A percentile compares a stretch with the other conserved stretches of the same genome.
phyloP scores from a whole-genome alignment of 129 eudicot genomes.

The Chrysanthemum makinoi region DNA sequence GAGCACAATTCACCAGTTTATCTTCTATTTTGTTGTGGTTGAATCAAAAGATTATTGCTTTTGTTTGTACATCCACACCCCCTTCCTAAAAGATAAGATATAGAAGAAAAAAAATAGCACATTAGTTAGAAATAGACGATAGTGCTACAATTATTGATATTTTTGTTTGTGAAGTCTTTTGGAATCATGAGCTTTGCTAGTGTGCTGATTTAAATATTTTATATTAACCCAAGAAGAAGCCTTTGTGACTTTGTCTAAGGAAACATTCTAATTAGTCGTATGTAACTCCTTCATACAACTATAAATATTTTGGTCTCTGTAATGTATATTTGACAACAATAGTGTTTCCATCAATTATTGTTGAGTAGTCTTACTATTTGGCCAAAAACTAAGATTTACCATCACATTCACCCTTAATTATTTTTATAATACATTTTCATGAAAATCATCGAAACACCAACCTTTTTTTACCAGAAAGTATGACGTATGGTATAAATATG shows the following conservation, averaged over 20 bases:
- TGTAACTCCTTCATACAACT: not conserved
- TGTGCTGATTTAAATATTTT: not conserved
- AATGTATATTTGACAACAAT: not conserved
- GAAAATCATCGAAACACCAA: too few species aligned
- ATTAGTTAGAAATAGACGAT: slow-evolving; percentile 5
- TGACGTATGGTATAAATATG: too few species aligned
- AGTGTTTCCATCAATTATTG: not conserved
- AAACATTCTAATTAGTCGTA: not conserved
- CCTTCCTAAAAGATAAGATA: not conserved
- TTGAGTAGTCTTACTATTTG: not conserved
- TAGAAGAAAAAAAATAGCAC: not conserved
- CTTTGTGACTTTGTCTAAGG: not conserved
- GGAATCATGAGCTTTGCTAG: not conserved
- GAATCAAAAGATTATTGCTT: not conserved
- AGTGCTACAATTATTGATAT: not conserved
- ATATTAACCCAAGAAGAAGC: not conserved
- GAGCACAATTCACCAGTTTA: not conserved
- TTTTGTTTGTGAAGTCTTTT: not conserved
- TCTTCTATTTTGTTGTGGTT: not conserved
- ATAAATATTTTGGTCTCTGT: not conserved
- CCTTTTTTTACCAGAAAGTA: too few species aligned
- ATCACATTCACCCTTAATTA: not conserved
- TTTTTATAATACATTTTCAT: too few species aligned
- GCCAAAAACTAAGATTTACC: not conserved
- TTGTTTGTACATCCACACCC: not conserved